Percentiles rank a stretch among this genome's conserved stretches.
phyloP scores from a whole-genome alignment of 2,329 filamentous ascomycete species.

The Aspergillus fumigatiaffinis region DNA sequence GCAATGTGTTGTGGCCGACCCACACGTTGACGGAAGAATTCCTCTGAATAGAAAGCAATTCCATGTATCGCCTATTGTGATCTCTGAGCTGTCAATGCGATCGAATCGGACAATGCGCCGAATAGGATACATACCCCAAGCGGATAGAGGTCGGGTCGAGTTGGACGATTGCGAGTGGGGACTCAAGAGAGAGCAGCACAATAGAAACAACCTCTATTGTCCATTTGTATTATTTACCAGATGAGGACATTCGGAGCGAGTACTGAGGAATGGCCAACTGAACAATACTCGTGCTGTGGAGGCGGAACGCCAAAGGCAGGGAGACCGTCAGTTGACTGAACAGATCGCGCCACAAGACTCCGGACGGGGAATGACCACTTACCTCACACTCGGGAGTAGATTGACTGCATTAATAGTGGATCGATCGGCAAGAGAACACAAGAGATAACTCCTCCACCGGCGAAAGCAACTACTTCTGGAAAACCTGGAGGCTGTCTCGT shows the following conservation, averaged over 20 bases:
- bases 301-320: neutral
- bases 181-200: neutral
- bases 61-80: neutral
- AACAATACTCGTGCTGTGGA: neutral
- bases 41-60: neutral
- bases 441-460: neutral
- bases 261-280: neutral
- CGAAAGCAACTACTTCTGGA: neutral
- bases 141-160: neutral
- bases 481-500: slow-evolving; percentile 14
- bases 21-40: neutral
- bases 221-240: neutral
- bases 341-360: neutral
- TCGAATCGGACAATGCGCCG: neutral
- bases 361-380: slow-evolving; percentile 6
- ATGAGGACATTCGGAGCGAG: neutral
- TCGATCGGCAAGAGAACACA: neutral
- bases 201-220: neutral
- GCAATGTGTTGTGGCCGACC: neutral
- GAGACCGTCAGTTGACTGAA: neutral
- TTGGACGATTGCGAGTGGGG: neutral
- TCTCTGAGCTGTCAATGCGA: neutral
- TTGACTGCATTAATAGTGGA: neutral
- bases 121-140: neutral
- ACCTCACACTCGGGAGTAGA: slow-evolving; percentile 1